Evolutionary conservation across 164 flowering plant genomes (phyloP), one percentile per base, ranked within the genome.

Genomic region (Macadamia tetraphylla): DNA sequence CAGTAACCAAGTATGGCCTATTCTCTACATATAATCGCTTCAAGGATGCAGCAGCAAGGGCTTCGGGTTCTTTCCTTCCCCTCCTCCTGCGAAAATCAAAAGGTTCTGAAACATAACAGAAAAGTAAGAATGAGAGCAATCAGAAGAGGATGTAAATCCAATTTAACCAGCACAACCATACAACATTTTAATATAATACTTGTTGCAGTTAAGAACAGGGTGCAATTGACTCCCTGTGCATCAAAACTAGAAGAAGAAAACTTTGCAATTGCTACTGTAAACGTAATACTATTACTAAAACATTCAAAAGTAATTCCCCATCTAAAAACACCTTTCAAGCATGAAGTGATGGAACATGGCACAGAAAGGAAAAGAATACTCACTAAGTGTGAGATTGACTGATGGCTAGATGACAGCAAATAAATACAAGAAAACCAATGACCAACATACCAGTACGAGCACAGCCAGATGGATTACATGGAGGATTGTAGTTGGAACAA

Each of bases 11-110:
- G 73, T 90, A 84, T 57, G 98, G 92, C 73, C 74, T 85, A 74
- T 95, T 88, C 76, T 92, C 94, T 14, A 92, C 89, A 85, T 79
- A 95, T 69, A 88, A 80, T 14, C 93, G 90, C 77, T 95, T 95
- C 64, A 77, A 79, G 17, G 97, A 89, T 70, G 94, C 94, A 77
- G 98, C 95, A 71, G 92, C 87, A 65, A 89, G 85, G 60, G 81
- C 92, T 77, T 89, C 98, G 59, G 98, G 98, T 78, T 88, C 99
- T 75, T 92, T 89, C 55, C 89, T 77, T 32, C 97, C 99, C 70
- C 98, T 84, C 80, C 99, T 85, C 72, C 86, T 87, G 73, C 84
- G 66, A 75, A 81, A 77, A 78, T 83, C 81, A 70, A 89, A 92
- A 65, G 99, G 99, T 73, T 94, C 99, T 94, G 81, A 32, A 29